phyloP scores from a whole-genome alignment of 441 rosid genomes.

The Corymbia calophylla region DNA sequence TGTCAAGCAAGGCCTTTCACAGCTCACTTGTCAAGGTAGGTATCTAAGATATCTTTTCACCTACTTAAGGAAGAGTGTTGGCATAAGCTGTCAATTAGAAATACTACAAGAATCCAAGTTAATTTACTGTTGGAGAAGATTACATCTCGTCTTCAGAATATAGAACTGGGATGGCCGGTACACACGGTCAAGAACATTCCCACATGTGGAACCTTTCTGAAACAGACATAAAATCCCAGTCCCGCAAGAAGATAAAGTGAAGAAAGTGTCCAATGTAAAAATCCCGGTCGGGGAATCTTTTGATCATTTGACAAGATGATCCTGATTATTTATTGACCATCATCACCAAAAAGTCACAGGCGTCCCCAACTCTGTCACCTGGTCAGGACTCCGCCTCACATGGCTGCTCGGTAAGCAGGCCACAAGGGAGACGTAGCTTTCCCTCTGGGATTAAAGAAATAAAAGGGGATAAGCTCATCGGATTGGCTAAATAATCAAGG shows the following conservation, averaged over 20 bases:
- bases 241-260: neutral
- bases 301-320: neutral
- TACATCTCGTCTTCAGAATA: neutral
- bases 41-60: too few species aligned
- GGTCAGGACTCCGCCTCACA: neutral
- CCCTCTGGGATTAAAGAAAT: neutral
- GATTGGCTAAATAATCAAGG: neutral
- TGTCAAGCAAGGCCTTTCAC: too few species aligned
- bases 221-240: neutral
- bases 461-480: neutral
- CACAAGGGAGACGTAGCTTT: neutral
- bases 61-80: too few species aligned
- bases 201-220: neutral
- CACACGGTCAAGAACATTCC: neutral
- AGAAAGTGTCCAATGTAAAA: neutral
- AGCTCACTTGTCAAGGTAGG: too few species aligned
- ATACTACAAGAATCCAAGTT: too few species aligned
- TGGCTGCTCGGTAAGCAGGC: neutral
- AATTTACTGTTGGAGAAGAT: too few species aligned
- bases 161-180: neutral
- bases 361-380: neutral
- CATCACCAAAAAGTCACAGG: neutral
- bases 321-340: neutral
- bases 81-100: too few species aligned
- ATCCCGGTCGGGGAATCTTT: neutral